Evolutionary conservation across 768 basidiomycete species (phyloP).

Genomic region (Boletus tomentosulus): DNA sequence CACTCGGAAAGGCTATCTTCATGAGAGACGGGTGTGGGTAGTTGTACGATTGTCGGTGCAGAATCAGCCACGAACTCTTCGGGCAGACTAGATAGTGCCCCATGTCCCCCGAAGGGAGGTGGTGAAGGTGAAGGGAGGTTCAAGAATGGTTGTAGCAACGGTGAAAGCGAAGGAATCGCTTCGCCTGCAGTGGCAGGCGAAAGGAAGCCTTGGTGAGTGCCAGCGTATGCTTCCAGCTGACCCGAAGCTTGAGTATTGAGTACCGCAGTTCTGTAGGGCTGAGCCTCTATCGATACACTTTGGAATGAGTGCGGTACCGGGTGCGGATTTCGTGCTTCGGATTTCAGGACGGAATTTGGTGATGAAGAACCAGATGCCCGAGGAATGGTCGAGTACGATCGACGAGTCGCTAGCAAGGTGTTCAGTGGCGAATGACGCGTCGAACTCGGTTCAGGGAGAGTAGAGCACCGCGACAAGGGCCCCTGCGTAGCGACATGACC

Average conservation of each 20-base stretch:
- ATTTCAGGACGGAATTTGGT: background rate
- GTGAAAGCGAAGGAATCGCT: background rate
- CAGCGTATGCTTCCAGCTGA: background rate
- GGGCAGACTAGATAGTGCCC: background rate
- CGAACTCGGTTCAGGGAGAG: background rate
- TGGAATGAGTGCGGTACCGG: background rate
- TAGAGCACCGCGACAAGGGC: background rate
- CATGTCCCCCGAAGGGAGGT: background rate
- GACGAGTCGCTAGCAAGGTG: background rate
- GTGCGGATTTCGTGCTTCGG: background rate
- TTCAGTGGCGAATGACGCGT: constrained; percentile 1
- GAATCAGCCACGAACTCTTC: background rate
- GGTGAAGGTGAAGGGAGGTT: background rate
- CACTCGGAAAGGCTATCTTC: background rate
- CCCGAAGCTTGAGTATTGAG: background rate
- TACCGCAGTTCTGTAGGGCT: background rate
- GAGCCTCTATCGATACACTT: background rate
- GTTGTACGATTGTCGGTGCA: background rate
- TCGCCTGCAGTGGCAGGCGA: background rate
- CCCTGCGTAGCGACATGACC: constrained; percentile 5
- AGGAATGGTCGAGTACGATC: background rate
- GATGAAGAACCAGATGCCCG: background rate
- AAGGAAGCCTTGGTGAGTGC: background rate
- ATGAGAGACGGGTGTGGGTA: background rate
- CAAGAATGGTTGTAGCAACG: background rate